Conservation (phyloP, 768 basidiomycete genomes). For the Phylloporus arenicola region DNA sequence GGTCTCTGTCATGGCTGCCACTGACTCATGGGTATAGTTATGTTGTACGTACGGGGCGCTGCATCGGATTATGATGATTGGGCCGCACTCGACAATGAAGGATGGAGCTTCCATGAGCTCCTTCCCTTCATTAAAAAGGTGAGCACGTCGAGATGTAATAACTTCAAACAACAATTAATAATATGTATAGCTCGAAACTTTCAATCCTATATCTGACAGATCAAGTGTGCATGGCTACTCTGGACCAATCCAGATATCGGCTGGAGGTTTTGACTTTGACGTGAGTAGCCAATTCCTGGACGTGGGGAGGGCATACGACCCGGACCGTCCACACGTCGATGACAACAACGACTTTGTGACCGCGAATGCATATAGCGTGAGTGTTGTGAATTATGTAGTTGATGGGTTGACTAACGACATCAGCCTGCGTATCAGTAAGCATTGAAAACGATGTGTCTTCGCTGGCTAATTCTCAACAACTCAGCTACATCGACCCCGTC, state of each 20-base stretch:
- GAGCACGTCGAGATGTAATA: background rate
- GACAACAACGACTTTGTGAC: conserved; percentile 45
- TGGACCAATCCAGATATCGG: conserved; percentile 28
- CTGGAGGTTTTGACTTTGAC: conserved; percentile 2
- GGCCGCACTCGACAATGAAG: conserved; percentile 34
- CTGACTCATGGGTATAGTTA: conserved; percentile 4
- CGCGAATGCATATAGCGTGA: conserved; percentile 22
- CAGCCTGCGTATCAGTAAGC: conserved; percentile 20
- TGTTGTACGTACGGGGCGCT: conserved; percentile 19
- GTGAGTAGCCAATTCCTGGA: conserved; percentile 41
- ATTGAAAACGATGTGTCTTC: background rate
- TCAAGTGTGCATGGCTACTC: conserved; percentile 32
- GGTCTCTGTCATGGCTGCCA: conserved; percentile 15
- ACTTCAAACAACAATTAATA: background rate
- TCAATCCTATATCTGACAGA: conserved; percentile 22
- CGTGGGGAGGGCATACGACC: conserved; percentile 44
- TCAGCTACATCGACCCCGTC: conserved; percentile 48
- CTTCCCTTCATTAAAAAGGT: conserved; percentile 59
- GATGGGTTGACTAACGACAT: background rate
- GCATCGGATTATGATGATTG: conserved; percentile 28
- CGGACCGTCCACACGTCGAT: conserved; percentile 37
- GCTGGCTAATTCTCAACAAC: conserved; percentile 1
- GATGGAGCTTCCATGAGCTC: conserved; percentile 55
- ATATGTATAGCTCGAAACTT: conserved; percentile 28
- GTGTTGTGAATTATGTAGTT: conserved; percentile 6